phyloP scores from a whole-genome alignment of 2,329 filamentous ascomycete species.

The Fusarium newnesense region DNA sequence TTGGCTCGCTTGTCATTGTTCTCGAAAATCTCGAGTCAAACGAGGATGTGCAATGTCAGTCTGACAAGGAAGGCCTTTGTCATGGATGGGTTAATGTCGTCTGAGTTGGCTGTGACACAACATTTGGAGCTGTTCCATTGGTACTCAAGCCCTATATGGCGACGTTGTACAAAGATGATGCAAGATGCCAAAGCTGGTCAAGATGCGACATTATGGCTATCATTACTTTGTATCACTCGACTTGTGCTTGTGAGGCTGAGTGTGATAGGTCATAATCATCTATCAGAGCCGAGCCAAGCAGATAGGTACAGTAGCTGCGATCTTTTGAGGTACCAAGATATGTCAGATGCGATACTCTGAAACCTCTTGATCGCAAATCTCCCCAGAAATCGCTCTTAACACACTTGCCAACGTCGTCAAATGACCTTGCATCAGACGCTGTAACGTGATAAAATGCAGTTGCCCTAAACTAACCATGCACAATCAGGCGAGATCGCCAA shows the following conservation, averaged over 20 bases:
- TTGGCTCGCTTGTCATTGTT: slow-evolving; percentile 13
- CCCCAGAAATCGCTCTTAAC: neutral
- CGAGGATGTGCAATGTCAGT: slow-evolving; percentile 5
- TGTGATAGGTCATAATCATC: neutral
- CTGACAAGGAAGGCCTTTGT: slow-evolving; percentile 25
- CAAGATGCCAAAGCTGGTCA: slow-evolving; percentile 13
- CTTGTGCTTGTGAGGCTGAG: neutral
- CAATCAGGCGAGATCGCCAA: slow-evolving; percentile 43
- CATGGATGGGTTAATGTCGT: neutral
- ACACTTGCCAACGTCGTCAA: neutral
- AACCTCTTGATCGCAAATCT: neutral
- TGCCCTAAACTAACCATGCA: slow-evolving; percentile 35
- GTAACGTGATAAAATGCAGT: slow-evolving; percentile 35
- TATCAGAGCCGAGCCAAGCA: neutral
- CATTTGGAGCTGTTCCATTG: neutral
- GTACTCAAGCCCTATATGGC: slow-evolving; percentile 25
- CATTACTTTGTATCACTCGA: neutral
- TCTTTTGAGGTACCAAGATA: neutral
- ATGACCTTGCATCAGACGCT: slow-evolving; percentile 6
- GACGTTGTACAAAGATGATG: slow-evolving; percentile 34
- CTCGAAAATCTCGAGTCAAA: slow-evolving; percentile 4
- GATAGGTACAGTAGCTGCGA: neutral
- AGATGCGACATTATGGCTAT: slow-evolving; percentile 27
- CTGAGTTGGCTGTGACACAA: slow-evolving; percentile 32
- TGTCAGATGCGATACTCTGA: neutral